phyloP scores from a whole-genome alignment of 768 basidiomycete genomes.

The Mycena chlorophos region DNA sequence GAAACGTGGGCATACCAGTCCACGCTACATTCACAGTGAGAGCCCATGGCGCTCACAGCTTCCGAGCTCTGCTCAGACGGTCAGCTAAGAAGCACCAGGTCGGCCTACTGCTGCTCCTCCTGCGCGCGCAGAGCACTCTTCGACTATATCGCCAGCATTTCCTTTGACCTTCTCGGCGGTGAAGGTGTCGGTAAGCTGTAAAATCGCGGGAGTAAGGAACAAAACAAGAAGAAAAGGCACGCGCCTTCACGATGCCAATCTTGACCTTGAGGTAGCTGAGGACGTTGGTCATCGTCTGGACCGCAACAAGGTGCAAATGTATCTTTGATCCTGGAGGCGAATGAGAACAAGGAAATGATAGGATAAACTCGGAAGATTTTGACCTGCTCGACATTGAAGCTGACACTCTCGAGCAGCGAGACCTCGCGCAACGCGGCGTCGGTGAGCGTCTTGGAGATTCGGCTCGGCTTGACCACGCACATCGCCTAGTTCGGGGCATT shows the following conservation, averaged over 20 bases:
- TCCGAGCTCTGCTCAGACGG: no score
- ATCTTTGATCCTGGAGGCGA: slow-evolving; percentile 86
- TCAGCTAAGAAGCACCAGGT: no score
- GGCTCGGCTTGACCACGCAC: slow-evolving; percentile 97
- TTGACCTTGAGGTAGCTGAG: slow-evolving; percentile 96
- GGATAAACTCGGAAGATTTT: neutral
- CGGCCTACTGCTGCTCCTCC: neutral
- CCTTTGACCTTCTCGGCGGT: neutral
- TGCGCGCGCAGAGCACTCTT: neutral
- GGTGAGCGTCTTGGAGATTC: slow-evolving; percentile 90
- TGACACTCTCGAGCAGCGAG: slow-evolving; percentile 92
- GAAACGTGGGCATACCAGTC: no score
- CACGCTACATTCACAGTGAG: no score
- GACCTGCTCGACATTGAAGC: slow-evolving; percentile 86
- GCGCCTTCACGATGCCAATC: slow-evolving; percentile 87
- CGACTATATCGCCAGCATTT: neutral
- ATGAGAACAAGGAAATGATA: slow-evolving; percentile 7
- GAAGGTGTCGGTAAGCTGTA: slow-evolving; percentile 73
- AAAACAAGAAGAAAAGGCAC: neutral
- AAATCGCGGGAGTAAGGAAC: slow-evolving; percentile 5
- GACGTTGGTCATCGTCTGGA: slow-evolving; percentile 94
- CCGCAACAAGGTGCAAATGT: slow-evolving; percentile 93
- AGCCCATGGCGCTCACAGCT: no score
- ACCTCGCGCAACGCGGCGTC: slow-evolving; percentile 96
- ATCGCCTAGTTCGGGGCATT: slow-evolving; percentile 97